These are phyloP conservation scores for Spizellomyces punctatus DNA, from an alignment of 192 early-diverging fungal species.

Conservation along the genomic window DNA sequence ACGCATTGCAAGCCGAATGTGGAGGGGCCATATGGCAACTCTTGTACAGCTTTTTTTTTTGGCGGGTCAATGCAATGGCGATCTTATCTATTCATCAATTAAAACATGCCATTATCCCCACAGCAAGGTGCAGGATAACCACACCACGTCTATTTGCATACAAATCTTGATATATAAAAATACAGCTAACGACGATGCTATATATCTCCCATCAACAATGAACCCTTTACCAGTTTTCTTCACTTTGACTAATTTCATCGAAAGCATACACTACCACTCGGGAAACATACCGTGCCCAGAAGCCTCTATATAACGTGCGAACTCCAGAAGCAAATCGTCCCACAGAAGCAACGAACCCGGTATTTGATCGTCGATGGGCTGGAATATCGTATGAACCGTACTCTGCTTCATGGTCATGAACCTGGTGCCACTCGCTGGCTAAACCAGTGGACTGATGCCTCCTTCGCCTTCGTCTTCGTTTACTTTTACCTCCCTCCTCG, in stretches of 20 bases:
- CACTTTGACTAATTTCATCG: conserved; percentile 31
- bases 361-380: not conserved
- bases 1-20: too few relatives aligned
- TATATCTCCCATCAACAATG: too few relatives aligned
- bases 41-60: too few relatives aligned
- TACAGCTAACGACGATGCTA: too few relatives aligned
- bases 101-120: too few relatives aligned
- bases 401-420: conserved; percentile 33
- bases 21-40: too few relatives aligned
- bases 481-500: conserved; percentile 44
- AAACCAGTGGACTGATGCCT: not conserved
- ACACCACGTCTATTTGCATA: too few relatives aligned
- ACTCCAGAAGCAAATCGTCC: conserved; percentile 41
- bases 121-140: too few relatives aligned
- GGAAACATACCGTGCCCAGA: conserved; percentile 52
- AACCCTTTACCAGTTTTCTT: conserved; percentile 20
- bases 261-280: conserved; percentile 44
- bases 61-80: too few relatives aligned
- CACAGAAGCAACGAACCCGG: conserved; percentile 15
- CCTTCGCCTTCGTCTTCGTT: conserved; percentile 10
- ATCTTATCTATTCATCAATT: too few relatives aligned
- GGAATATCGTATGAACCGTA: conserved; percentile 1
- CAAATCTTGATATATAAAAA: too few relatives aligned
- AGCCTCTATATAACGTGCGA: conserved; percentile 50
- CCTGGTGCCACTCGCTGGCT: conserved; percentile 27